phyloP scores from a whole-genome alignment of 371 early-diverging fungal genomes.

The Rhizopus sp. region DNA sequence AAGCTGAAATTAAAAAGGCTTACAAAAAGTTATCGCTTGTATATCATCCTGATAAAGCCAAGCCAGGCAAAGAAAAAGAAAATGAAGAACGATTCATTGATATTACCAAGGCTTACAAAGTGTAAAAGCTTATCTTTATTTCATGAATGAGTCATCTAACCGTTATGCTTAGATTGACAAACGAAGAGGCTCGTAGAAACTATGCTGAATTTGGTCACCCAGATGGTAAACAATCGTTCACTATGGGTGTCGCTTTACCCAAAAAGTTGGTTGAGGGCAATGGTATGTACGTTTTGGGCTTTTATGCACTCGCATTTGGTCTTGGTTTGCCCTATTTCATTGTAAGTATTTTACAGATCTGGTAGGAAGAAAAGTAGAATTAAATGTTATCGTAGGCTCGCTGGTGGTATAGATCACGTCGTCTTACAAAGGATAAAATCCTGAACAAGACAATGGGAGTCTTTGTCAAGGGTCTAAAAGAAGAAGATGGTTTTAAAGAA shows the following conservation, averaged over 20 bases:
- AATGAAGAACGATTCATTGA: conserved; percentile 72
- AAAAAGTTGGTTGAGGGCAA: conserved; percentile 87
- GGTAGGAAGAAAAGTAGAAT: background rate
- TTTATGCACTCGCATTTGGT: conserved; percentile 90
- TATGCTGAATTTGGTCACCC: conserved; percentile 97
- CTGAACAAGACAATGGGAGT: conserved; percentile 86
- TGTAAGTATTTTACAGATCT: conserved; percentile 38
- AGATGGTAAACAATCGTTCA: conserved; percentile 89
- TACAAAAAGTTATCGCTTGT: conserved; percentile 76
- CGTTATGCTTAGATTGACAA: conserved; percentile 70
- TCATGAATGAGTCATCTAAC: background rate
- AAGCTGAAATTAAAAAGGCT: conserved; percentile 70
- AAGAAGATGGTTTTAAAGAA: conserved; percentile 59
- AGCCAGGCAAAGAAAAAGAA: conserved; percentile 59
- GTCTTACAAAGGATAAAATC: conserved; percentile 87
- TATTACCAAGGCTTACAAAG: conserved; percentile 88
- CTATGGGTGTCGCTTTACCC: conserved; percentile 95
- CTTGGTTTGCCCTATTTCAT: conserved; percentile 84
- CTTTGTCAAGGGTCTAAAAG: conserved; percentile 89
- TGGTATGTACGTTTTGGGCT: conserved; percentile 70
- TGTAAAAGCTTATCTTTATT: conserved; percentile 45
- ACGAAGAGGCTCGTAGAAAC: conserved; percentile 86
- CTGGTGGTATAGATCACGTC: conserved; percentile 94
- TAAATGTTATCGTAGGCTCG: conserved; percentile 48
- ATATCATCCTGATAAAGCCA: conserved; percentile 88